A percentile compares a stretch with the other conserved stretches of the same genome.
These are phyloP conservation scores for Penicillium argentinense DNA, from an alignment of 495 filamentous ascomycete genomes.

Conservation along the genomic window DNA sequence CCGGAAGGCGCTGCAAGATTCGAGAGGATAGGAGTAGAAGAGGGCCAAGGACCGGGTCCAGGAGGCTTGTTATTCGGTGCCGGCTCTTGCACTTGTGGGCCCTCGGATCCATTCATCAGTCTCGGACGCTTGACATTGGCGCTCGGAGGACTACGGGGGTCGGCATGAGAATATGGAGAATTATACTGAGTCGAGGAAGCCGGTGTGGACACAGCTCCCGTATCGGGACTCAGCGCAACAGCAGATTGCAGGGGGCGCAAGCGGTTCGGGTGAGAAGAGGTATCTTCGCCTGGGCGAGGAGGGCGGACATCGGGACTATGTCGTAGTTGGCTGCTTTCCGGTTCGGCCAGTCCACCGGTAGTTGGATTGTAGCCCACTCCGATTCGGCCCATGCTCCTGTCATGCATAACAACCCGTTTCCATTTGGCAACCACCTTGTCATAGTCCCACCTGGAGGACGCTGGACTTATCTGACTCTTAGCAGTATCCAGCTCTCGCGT, in stretches of 20 bases:
- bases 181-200: slow-evolving; percentile 31
- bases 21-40: slow-evolving; percentile 24
- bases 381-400: slow-evolving; percentile 45
- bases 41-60: slow-evolving; percentile 14
- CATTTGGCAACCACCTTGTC: slow-evolving; percentile 57
- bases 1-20: slow-evolving; percentile 25
- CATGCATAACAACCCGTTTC: slow-evolving; percentile 54
- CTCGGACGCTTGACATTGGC: slow-evolving; percentile 39
- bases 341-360: slow-evolving; percentile 12
- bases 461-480: slow-evolving; percentile 35
- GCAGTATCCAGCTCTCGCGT: slow-evolving; percentile 40
- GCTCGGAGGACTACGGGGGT: slow-evolving; percentile 26
- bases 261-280: slow-evolving; percentile 24
- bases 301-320: slow-evolving; percentile 21
- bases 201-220: slow-evolving; percentile 26
- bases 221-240: slow-evolving; percentile 32
- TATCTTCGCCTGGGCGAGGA: slow-evolving; percentile 31
- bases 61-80: slow-evolving; percentile 10
- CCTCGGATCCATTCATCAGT: slow-evolving; percentile 43
- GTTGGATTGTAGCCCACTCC: slow-evolving; percentile 29
- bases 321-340: slow-evolving; percentile 12
- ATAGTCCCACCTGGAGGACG: slow-evolving; percentile 53
- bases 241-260: slow-evolving; percentile 30
- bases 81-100: slow-evolving; percentile 8
- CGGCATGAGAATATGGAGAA: slow-evolving; percentile 35